These are phyloP conservation scores for Polyporus arcularius DNA, from an alignment of 768 basidiomycete genomes.

Conservation along the genomic window DNA sequence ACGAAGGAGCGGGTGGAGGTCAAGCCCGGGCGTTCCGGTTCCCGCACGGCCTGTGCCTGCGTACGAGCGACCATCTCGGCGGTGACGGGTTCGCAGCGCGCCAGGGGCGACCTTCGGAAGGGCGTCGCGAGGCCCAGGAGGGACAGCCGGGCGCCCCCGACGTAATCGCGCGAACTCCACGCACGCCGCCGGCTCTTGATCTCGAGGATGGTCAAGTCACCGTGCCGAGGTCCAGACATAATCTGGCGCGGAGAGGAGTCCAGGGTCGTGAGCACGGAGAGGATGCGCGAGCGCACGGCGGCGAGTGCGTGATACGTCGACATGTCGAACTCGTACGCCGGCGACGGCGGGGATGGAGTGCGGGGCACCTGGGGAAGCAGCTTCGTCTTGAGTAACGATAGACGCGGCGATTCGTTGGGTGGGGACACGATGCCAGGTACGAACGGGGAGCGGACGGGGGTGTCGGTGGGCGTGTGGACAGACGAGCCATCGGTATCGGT, in stretches of 20 bases:
- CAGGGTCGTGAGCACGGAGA: conserved; percentile 41
- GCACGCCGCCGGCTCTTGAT: conserved; percentile 62
- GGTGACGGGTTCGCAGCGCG: conserved; percentile 26
- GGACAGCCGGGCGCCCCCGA: conserved; percentile 35
- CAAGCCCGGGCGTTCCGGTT: neutral
- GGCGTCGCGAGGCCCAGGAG: conserved; percentile 54
- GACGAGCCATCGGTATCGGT: conserved; percentile 31
- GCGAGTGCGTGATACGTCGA: conserved; percentile 32
- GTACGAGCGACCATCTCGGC: conserved; percentile 1
- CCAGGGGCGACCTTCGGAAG: conserved; percentile 52
- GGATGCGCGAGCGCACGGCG: conserved; percentile 29
- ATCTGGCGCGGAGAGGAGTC: conserved; percentile 35
- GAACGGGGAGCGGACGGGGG: conserved; percentile 18
- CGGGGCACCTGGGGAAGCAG: conserved; percentile 14
- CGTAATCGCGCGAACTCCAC: conserved; percentile 59
- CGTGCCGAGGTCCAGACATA: conserved; percentile 38
- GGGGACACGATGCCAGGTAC: conserved; percentile 1
- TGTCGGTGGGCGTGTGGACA: conserved; percentile 29
- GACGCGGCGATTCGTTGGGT: neutral
- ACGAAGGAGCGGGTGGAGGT: neutral
- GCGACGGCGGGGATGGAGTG: conserved; percentile 20
- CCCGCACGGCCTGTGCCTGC: conserved; percentile 1
- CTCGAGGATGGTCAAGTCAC: conserved; percentile 45
- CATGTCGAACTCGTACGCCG: conserved; percentile 21
- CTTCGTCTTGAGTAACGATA: neutral